These are phyloP conservation scores for Phyllosticta ampelicida DNA, from an alignment of 2,329 filamentous ascomycete genomes.

Conservation along the genomic window DNA sequence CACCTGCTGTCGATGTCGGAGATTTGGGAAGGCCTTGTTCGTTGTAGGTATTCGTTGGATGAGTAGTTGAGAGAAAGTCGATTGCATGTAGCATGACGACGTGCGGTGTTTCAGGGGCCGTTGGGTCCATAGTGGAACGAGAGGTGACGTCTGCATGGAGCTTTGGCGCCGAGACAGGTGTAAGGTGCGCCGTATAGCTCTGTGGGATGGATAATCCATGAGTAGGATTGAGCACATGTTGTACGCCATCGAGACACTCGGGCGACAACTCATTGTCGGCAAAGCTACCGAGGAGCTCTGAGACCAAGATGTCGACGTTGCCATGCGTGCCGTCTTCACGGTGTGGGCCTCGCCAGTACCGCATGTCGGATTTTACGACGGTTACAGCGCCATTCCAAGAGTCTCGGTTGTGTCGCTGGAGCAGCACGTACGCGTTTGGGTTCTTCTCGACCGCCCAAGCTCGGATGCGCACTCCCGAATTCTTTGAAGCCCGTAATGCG, in stretches of 20 bases:
- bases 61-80: constrained; percentile 63
- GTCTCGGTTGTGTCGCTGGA: constrained; percentile 73
- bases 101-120: constrained; percentile 82
- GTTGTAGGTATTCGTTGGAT: constrained; percentile 20
- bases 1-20: background rate
- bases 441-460: constrained; percentile 97
- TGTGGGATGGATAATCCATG: constrained; percentile 89
- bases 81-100: constrained; percentile 87
- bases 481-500: constrained; percentile 67
- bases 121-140: constrained; percentile 48
- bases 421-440: constrained; percentile 88
- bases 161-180: constrained; percentile 81
- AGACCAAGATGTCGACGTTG: constrained; percentile 84
- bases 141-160: constrained; percentile 69
- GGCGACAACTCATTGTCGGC: constrained; percentile 95
- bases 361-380: constrained; percentile 94
- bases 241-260: constrained; percentile 91
- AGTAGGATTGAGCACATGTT: constrained; percentile 68
- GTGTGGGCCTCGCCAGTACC: constrained; percentile 79
- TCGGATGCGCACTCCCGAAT: constrained; percentile 66
- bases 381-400: constrained; percentile 71
- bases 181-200: constrained; percentile 87
- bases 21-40: background rate
- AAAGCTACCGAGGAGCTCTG: constrained; percentile 88
- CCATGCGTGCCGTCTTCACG: constrained; percentile 43